A percentile compares a stretch with the other conserved stretches of the same genome.
Conservation (phyloP, 2,329 filamentous ascomycete genomes). For the Aspergillus oerlinghausenensis region DNA sequence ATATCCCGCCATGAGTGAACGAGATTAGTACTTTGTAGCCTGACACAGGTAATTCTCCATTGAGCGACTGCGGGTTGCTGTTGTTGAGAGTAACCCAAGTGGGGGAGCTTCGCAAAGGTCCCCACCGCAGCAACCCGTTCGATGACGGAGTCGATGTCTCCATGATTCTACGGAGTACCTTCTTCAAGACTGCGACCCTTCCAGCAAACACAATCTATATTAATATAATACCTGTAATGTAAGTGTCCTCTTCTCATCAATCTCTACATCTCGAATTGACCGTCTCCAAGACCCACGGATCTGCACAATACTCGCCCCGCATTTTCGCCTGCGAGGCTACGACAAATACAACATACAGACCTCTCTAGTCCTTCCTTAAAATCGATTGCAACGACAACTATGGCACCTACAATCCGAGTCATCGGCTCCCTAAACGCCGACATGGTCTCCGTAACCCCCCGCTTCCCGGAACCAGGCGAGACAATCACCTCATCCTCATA, state of each 20-base stretch:
- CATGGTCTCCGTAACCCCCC: slow-evolving; percentile 80
- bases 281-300: background rate
- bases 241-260: background rate
- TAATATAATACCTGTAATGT: background rate
- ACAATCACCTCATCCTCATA: slow-evolving; percentile 78
- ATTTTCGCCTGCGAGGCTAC: background rate
- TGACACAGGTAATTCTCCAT: background rate
- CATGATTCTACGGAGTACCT: background rate
- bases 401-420: slow-evolving; percentile 62
- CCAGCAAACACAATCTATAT: background rate
- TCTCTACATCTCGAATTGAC: background rate
- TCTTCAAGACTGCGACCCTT: background rate
- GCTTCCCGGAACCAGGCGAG: slow-evolving; percentile 79
- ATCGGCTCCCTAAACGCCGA: slow-evolving; percentile 94
- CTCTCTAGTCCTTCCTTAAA: too few relatives aligned
- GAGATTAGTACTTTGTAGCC: background rate
- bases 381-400: slow-evolving; percentile 10
- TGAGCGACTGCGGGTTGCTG: too few relatives aligned
- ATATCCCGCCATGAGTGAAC: background rate
- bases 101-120: background rate
- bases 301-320: background rate
- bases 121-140: background rate
- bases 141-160: background rate
- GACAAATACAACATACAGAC: background rate
- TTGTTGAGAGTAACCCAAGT: background rate